Conservation (phyloP, 1,139 yeast genomes). For the Blastobotrys illinoisensis region DNA sequence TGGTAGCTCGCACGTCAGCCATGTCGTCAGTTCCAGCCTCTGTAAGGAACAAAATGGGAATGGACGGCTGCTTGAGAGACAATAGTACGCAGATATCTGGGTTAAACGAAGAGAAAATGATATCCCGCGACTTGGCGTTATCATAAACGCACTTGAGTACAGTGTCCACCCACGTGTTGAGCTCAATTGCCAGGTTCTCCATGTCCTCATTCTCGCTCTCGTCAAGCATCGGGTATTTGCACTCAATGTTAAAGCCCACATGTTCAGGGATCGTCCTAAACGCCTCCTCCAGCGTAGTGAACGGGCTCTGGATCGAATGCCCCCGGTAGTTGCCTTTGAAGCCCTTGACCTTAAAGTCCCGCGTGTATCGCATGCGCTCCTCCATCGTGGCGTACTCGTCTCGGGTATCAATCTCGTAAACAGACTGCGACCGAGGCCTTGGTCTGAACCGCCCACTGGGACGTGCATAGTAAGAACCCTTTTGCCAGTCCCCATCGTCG, state of each 20-base stretch:
- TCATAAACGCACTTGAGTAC: slow-evolving; percentile 78
- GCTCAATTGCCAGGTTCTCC: slow-evolving; percentile 78
- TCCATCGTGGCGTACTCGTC: slow-evolving; percentile 35
- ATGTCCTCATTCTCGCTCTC: slow-evolving; percentile 87
- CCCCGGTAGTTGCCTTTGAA: slow-evolving; percentile 93
- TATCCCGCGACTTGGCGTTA: slow-evolving; percentile 71
- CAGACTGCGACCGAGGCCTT: slow-evolving; percentile 26
- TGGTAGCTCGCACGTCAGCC: slow-evolving; percentile 87
- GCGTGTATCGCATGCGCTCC: slow-evolving; percentile 77
- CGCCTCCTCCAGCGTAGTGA: slow-evolving; percentile 81
- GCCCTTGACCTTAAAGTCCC: slow-evolving; percentile 80
- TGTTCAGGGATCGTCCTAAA: slow-evolving; percentile 73
- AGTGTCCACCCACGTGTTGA: slow-evolving; percentile 78
- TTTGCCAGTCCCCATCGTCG: neutral
- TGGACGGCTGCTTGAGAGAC: slow-evolving; percentile 87
- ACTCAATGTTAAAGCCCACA: slow-evolving; percentile 92
- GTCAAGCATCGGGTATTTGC: slow-evolving; percentile 93
- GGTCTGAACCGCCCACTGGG: slow-evolving; percentile 4
- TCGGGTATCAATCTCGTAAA: slow-evolving; percentile 22
- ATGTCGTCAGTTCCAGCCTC: slow-evolving; percentile 77
- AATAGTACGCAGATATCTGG: slow-evolving; percentile 87
- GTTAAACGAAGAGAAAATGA: slow-evolving; percentile 88
- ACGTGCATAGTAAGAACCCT: neutral
- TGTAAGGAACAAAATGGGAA: slow-evolving; percentile 74
- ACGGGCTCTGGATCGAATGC: slow-evolving; percentile 81